Base-by-base conservation (phyloP, 2,329 filamentous ascomycete genomes). In the Cercospora sojina region DNA sequence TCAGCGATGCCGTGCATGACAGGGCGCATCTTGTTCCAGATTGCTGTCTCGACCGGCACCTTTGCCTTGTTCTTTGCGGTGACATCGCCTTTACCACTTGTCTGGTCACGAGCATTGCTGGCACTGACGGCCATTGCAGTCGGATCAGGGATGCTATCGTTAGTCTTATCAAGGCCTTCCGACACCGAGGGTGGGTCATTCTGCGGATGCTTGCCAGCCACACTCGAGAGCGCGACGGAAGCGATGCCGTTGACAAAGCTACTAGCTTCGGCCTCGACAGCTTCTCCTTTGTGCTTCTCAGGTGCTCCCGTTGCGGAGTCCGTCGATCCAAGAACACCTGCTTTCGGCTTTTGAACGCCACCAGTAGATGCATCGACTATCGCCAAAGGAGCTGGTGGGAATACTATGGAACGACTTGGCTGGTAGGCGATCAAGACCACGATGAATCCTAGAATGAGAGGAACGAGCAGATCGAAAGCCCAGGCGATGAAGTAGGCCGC, bases 261-360 rank as follows among this genome's bases (percentile, higher is more conserved):
- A 72, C 86, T 89, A 0, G 92, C 92, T 76, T 96, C 92, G 67
- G 91, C 87, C 76, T 96, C 92, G 0, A 92, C 90, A 0, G 91
- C 91, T 76, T 95, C 91, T 27, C 92, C 92, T 75, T 92, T 90
- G 79, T 92, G 87, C 70, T 92, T 91, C 76, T 96, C 91, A 0
- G 91, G 90, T 0, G 92, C 92, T 1, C 92, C 92, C 0, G 92
- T 96, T 0, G 90, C 85, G 64, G 90, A 92, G 67, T 92, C 90
- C 29, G 89, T 86, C 20, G 90, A 92, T 0, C 90, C 92, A 0
- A 95, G 79, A 0, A 92, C 87, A 1, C 91, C 91, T 2, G 91
- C 86, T 59, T 87, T 87, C 0, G 91, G 91, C 72, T 90, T 93
- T 77, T 95, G 88, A 0, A 94, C 82, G 6, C 90, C 90, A 6